phyloP scores from a whole-genome alignment of 2,329 filamentous ascomycete species.

The Aureobasidium sp. region DNA sequence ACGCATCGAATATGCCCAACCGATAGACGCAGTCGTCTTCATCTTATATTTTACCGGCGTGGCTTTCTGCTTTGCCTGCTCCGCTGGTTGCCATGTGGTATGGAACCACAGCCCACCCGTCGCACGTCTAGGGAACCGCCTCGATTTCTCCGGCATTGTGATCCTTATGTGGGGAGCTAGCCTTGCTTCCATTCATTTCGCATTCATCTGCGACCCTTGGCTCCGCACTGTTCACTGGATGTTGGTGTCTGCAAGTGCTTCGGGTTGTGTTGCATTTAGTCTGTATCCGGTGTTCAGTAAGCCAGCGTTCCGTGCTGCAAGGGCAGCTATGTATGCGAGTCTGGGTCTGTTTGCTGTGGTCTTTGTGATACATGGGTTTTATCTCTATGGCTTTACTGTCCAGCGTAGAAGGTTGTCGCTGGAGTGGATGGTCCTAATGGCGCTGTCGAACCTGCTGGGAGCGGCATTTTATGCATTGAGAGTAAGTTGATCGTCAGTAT shows the following conservation, averaged over 20 bases:
- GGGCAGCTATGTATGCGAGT: constrained; percentile 15
- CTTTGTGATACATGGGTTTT: constrained; percentile 14
- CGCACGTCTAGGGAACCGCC: constrained; percentile 13
- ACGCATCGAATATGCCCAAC: neutral
- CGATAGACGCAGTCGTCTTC: constrained; percentile 13
- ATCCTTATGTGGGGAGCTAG: constrained; percentile 17
- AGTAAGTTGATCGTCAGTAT: neutral
- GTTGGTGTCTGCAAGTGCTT: constrained; percentile 13
- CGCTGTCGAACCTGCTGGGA: constrained; percentile 10
- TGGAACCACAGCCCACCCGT: constrained; percentile 13
- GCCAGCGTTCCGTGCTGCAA: constrained; percentile 10
- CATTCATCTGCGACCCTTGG: constrained; percentile 12
- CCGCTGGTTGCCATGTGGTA: constrained; percentile 15
- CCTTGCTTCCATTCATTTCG: constrained; percentile 16
- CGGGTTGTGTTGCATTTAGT: constrained; percentile 14
- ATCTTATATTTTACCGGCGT: constrained; percentile 14
- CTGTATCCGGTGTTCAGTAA: constrained; percentile 13
- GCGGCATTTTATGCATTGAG: constrained; percentile 12
- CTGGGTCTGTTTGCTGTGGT: constrained; percentile 14
- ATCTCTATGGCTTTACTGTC: constrained; percentile 13
- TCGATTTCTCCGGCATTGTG: constrained; percentile 16
- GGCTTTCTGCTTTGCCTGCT: constrained; percentile 15
- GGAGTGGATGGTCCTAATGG: constrained; percentile 16
- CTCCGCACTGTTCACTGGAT: constrained; percentile 12
- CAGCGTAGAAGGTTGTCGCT: constrained; percentile 12